Evolutionary conservation across 805 yeast species (phyloP), one percentile per base, ranked within the genome.

Genomic region (Pichia thaimueangensis): DNA sequence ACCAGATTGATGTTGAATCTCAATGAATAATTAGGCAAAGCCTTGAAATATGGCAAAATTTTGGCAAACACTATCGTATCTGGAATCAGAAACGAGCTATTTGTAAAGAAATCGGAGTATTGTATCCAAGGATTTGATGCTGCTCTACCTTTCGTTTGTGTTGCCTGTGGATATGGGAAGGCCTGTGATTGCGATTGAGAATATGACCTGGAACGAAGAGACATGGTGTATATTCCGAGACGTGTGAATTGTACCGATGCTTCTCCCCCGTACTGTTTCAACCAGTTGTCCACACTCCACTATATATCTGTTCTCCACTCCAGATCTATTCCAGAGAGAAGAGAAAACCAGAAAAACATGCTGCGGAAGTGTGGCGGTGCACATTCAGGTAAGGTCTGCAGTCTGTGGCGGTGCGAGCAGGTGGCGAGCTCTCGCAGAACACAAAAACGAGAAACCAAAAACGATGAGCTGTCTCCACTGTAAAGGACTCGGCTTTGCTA

Each of bases 1-100:
- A 43, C 46, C 11, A 39, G 17, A 4, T 20, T 12, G 13, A 43
- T 39, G 20, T 35, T 34, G 17, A 29, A 43, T 5, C 21, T 25
- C 1, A 31, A 34, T 2, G 39, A 34, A n/a, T 31, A 38, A 6
- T 15, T 23, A 3, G 39, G 32, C 3, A 28, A 12, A 11, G 37
- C 34, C 21, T 39, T 36, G 15, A 44, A 44, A 20, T 31, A 39
- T 2, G 47, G 47, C n/a, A 32, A n/a, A 5, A 44, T 40, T 6
- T 30, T 36, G 5, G 32, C 30, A 33, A 44, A 44, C 10, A 43
- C 43, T 6, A 40, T 16, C 3, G 41, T 44, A 32, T 44, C 47
- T 2, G 47, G 47, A 10, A 44, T 44, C 7, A 44, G 11, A 40
- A 44, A 44, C 5, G 46, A 43, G 19, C 21, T 35, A 13, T 39